Conservation (phyloP, 805 yeast species). For the Cyberlindnera meyerae region DNA sequence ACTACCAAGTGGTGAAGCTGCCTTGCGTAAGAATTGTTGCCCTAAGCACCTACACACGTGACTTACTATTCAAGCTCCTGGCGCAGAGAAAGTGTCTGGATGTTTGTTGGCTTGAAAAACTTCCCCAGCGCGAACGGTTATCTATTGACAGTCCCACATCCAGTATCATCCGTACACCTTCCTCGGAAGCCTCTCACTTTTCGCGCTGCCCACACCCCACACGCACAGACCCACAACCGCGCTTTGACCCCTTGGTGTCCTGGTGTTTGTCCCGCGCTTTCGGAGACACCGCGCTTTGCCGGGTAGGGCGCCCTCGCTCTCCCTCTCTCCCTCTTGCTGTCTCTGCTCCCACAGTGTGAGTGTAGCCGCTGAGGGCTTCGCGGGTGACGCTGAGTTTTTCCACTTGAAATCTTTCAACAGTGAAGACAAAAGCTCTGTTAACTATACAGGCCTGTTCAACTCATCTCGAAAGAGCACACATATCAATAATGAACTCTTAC, state of each 20-base stretch:
- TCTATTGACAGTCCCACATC: conserved; percentile 4
- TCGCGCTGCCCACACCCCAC: too few species aligned
- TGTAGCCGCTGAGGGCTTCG: background rate
- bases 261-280: too few species aligned
- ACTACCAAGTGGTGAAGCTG: too few species aligned
- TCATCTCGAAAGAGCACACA: conserved; percentile 12
- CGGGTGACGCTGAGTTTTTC: conserved; percentile 10
- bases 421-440: background rate
- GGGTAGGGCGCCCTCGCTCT: too few species aligned
- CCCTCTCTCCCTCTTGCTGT: background rate
- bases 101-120: background rate
- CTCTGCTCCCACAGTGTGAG: too few species aligned
- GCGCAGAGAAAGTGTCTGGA: background rate
- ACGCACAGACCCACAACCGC: too few species aligned
- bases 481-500: conserved; percentile 49
- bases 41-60: too few species aligned
- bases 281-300: too few species aligned
- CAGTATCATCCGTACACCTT: too few species aligned
- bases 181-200: too few species aligned
- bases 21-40: too few species aligned
- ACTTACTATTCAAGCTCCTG: background rate
- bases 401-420: conserved; percentile 17
- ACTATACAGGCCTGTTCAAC: background rate
- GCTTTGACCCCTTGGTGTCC: background rate
- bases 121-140: background rate